phyloP scores from a whole-genome alignment of 352 stramenopile species.

The Pythium aquatile region DNA sequence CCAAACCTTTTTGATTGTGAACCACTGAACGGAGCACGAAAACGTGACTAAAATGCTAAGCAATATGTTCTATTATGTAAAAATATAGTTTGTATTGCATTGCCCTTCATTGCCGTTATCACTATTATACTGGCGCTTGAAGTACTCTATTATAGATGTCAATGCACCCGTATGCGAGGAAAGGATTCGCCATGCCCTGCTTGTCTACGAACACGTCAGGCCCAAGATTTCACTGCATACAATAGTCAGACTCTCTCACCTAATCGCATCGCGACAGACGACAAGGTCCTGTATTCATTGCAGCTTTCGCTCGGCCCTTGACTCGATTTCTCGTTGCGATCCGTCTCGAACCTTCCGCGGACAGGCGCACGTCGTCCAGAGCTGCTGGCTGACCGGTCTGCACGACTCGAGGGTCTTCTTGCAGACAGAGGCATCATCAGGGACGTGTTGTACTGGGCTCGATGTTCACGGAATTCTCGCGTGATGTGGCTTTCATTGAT shows the following conservation, averaged over 20 bases:
- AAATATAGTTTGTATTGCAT: too few relatives aligned
- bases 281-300: neutral
- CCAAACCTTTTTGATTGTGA: too few relatives aligned
- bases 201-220: slow-evolving; percentile 32
- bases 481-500: slow-evolving; percentile 45
- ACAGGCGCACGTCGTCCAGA: neutral
- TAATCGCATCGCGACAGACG: neutral
- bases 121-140: too few relatives aligned
- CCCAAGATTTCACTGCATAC: neutral
- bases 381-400: neutral
- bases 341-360: neutral
- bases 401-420: neutral
- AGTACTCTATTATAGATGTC: too few relatives aligned
- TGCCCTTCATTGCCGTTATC: too few relatives aligned
- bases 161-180: too few relatives aligned
- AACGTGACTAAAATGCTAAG: too few relatives aligned
- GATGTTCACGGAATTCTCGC: slow-evolving; percentile 44
- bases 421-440: neutral
- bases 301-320: neutral
- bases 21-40: too few relatives aligned
- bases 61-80: too few relatives aligned
- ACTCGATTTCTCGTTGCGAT: neutral
- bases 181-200: slow-evolving; percentile 38
- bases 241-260: neutral
- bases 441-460: slow-evolving; percentile 15